Conservation (phyloP, 495 filamentous ascomycete species). For the Margaritispora aquatica region DNA sequence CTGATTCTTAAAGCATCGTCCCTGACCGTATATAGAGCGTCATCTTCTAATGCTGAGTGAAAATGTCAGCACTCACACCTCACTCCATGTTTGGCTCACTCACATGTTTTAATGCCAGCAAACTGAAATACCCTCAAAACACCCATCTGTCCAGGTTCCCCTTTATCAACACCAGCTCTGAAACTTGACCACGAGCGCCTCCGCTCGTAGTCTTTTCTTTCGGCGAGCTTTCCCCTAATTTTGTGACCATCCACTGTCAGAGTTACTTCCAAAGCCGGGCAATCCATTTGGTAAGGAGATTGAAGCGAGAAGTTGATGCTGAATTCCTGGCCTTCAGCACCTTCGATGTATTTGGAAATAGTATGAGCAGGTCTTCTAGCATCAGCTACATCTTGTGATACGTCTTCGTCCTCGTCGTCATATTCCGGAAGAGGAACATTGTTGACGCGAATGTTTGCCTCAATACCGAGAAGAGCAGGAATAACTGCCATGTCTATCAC, state of each 20-base stretch:
- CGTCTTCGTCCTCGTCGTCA: not conserved
- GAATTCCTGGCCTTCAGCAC: not conserved
- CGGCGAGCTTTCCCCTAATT: not conserved
- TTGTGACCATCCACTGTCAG: not conserved
- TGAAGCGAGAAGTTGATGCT: not conserved
- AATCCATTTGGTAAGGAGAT: not conserved
- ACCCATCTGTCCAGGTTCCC: not conserved
- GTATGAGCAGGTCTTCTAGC: not conserved
- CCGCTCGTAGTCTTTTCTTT: not conserved
- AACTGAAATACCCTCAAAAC: slow-evolving; percentile 1
- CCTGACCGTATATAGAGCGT: not conserved
- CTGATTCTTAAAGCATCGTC: not conserved
- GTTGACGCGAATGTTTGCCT: not conserved
- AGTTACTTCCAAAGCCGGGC: not conserved
- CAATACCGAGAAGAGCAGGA: not conserved
- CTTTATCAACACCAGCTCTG: not conserved
- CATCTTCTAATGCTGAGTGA: not conserved
- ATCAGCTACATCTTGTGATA: not conserved
- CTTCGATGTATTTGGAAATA: slow-evolving; percentile 1
- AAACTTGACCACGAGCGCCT: not conserved
- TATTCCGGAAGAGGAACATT: slow-evolving; percentile 3
- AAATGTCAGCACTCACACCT: not conserved
- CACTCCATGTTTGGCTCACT: not conserved
- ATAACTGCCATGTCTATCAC: not conserved
- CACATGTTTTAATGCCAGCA: not conserved